Evolutionary conservation across 352 stramenopile genomes (phyloP).

Genomic region (Albugo candida): DNA sequence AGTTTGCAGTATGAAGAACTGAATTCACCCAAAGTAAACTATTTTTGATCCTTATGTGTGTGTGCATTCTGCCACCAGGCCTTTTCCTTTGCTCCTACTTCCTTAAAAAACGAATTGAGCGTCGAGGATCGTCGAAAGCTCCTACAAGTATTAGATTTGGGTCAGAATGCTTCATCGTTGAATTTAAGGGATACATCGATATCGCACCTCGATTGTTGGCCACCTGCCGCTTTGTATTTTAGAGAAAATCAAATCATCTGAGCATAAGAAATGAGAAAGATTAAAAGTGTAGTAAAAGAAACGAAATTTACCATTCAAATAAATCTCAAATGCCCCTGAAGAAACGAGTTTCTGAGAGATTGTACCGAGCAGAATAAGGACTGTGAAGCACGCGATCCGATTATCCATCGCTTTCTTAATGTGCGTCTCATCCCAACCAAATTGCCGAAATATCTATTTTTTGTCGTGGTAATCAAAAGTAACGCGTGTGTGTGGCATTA

Average conservation of each 20-base stretch:
- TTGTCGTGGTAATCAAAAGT: not conserved
- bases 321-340: slow-evolving; percentile 63
- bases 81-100: too few species aligned
- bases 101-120: too few species aligned
- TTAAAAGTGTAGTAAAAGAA: not conserved
- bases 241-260: slow-evolving; percentile 57
- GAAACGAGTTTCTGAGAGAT: slow-evolving; percentile 40
- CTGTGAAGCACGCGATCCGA: slow-evolving; percentile 37
- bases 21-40: too few species aligned
- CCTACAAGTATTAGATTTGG: too few species aligned
- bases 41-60: too few species aligned
- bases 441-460: slow-evolving; percentile 14
- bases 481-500: slow-evolving; percentile 9
- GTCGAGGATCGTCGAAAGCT: too few species aligned
- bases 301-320: slow-evolving; percentile 39
- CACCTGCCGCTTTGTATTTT: slow-evolving; percentile 42
- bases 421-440: slow-evolving; percentile 24
- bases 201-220: slow-evolving; percentile 37
- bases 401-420: slow-evolving; percentile 56
- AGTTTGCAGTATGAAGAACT: too few species aligned
- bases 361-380: slow-evolving; percentile 42
- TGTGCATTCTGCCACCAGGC: too few species aligned
- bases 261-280: not conserved
- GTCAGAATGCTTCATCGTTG: too few species aligned
- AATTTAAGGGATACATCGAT: too few species aligned